Base-by-base conservation (phyloP, 495 filamentous ascomycete species). In the Daldinia loculata region DNA sequence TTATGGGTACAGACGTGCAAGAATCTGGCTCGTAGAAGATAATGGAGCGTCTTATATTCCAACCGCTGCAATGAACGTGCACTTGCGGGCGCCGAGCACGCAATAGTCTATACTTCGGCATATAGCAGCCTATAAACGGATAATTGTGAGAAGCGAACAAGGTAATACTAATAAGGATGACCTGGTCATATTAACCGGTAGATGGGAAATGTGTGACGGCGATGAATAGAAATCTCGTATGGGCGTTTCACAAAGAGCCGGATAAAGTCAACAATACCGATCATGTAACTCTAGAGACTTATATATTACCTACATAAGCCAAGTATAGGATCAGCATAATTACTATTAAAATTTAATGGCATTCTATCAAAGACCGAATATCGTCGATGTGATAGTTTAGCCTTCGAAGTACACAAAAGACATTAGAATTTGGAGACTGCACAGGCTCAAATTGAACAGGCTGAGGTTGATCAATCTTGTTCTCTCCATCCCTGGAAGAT, bases 101-200 rank as follows among this genome's bases (percentile, higher is more conserved):
- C 56, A 63, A 64, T 63, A 57, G 6, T 45, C 4, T 51, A 14
- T 30, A 52, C n/a, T 27, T 59, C 39, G 27, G 56, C 27, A 32
- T 48, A 61, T 67, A 55, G 5, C 61, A 60, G 38, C 56, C 64
- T 61, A 30, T 61, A 48, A 26, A 48, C 48, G 64, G 64, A 30
- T 61, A 67, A 67, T 67, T 56, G 14, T 6, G 27, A 67, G 2
- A 27, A 26, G 56, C 14, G 45, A 8, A 22, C 11, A 17, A 36
- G 36, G 19, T 11, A 60, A 45, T 52, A 7, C 15, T 11, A 60
- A 45, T 52, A 7, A 11, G 38, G 24, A n/a, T 14, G 36, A 19
- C 17, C 3, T 45, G 7, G 45, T 22, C 8, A 38, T 19, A 61
- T 61, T 69, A 63, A 32, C 66, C 66, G 66, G 66, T 59, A 57